Evolutionary conservation across 371 early-diverging fungal species (phyloP), one percentile per base, ranked within the genome.

Genomic region (Mortierella sp.): DNA sequence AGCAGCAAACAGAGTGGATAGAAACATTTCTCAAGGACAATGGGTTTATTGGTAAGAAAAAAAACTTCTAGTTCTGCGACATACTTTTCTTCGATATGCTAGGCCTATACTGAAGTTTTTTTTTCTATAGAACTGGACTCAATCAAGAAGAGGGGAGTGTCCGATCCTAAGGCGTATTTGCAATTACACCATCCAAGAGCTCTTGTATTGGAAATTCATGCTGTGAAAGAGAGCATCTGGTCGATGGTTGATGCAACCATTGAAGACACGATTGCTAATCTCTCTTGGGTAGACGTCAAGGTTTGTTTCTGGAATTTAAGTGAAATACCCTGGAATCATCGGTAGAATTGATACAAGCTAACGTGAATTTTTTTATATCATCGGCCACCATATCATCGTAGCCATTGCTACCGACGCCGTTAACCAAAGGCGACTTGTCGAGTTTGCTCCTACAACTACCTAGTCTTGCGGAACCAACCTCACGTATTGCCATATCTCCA

Each of bases 241-340:
- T 80, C 81, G 1, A 61, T 80, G 23, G 62, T 80, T 15, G 81
- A 80, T 47, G 81, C 81, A 17, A 75, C 70, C 23, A 69, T 80
- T 5, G 81, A 80, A 9, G 75, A 80, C 47, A 56, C 71, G 3
- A 75, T 80, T 37, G 32, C 81, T 35, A 80, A 71, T 28, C 61
- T 80, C 15, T 80, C 81, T 0, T 80, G 81, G 81, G 67, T 80
- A 34, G 81, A 80, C 43, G 47, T 71, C 32, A 80, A 79, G 80
- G 80, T 79, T 54, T 17, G 67, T 71, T 29, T 1, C 9, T 17
- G 26, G 15, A 19, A 17, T 32, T 26, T 19, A 35, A 37, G 22
- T 59, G 22, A n/a, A 42, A 45, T 15, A 37, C n/a, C n/a, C n/a
- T n/a, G n/a, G n/a, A n/a, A n/a, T n/a, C n/a, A n/a, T n/a, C n/a